Evolutionary conservation across 2,329 filamentous ascomycete genomes (phyloP).

Genomic region (Verticillium klebahnii): DNA sequence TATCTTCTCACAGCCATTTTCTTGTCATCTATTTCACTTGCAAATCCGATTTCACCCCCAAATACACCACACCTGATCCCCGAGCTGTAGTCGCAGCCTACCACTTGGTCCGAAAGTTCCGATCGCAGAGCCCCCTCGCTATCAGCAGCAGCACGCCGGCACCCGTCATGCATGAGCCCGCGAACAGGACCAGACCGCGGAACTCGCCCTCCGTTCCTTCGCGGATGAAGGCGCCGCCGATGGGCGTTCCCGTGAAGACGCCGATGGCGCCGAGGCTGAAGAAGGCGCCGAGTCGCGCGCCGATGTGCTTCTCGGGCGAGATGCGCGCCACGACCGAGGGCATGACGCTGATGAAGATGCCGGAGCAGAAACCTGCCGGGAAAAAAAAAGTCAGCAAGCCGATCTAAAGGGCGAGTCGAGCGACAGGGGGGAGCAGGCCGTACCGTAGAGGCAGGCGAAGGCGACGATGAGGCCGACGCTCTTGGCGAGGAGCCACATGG

Average conservation of each 20-base stretch:
- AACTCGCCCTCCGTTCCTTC: conserved; percentile 1
- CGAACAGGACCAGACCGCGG: conserved; percentile 1
- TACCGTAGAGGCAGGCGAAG: conserved; percentile 7
- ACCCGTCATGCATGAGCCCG: conserved; percentile 1
- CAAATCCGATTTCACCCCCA: neutral
- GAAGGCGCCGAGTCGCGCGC: conserved; percentile 5
- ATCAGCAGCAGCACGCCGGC: neutral
- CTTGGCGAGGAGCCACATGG: conserved; percentile 7
- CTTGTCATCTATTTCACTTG: no score
- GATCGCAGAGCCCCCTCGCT: conserved; percentile 1
- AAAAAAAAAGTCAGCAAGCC: neutral
- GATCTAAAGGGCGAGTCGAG: neutral
- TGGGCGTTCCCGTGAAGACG: conserved; percentile 7
- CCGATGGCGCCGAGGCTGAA: conserved; percentile 5
- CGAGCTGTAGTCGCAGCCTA: neutral
- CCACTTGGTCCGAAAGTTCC: conserved; percentile 4
- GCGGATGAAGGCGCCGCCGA: conserved; percentile 6
- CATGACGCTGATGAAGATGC: conserved; percentile 7
- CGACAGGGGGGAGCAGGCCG: neutral
- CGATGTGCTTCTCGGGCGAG: conserved; percentile 3
- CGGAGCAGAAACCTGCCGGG: conserved; percentile 4
- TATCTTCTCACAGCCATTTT: neutral
- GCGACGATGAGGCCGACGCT: conserved; percentile 3
- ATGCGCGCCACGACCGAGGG: conserved; percentile 2
- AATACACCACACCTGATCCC: neutral